A percentile compares a stretch with the other conserved stretches of the same genome.
phyloP scores from a whole-genome alignment of 768 basidiomycete genomes.

The Boletus barrowsii region DNA sequence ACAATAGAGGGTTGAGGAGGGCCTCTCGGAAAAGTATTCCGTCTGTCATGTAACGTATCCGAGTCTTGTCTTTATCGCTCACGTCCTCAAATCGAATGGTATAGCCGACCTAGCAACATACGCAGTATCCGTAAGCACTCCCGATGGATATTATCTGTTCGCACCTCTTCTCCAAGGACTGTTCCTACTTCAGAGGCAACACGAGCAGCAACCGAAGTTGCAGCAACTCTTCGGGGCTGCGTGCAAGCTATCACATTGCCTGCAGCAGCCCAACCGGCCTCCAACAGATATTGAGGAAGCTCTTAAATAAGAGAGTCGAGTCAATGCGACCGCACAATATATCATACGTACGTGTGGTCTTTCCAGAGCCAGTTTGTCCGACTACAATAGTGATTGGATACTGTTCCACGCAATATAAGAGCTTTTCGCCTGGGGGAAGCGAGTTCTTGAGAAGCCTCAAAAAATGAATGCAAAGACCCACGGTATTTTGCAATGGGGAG shows the following conservation, averaged over 20 bases:
- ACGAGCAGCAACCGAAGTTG: conserved; percentile 88
- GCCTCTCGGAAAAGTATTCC: conserved; percentile 97
- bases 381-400: conserved; percentile 85
- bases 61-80: conserved; percentile 76
- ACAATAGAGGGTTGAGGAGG: conserved; percentile 86
- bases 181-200: conserved; percentile 93
- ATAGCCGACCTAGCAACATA: conserved; percentile 77
- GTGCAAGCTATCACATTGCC: conserved; percentile 90
- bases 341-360: conserved; percentile 82
- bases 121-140: conserved; percentile 5
- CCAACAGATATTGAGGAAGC: conserved; percentile 90
- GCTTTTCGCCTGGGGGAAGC: conserved; percentile 55
- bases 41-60: conserved; percentile 95
- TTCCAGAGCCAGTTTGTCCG: conserved; percentile 95
- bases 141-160: not conserved
- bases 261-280: conserved; percentile 87
- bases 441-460: not conserved
- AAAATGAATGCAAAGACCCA: conserved; percentile 31
- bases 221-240: conserved; percentile 90
- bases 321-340: not conserved
- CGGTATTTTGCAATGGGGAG: conserved; percentile 92
- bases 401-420: conserved; percentile 82
- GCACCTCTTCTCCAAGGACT: conserved; percentile 83
- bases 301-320: conserved; percentile 45
- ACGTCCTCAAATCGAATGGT: conserved; percentile 97